Evolutionary conservation across 495 filamentous ascomycete genomes (phyloP), one percentile per base, ranked within the genome.

Genomic region (Aspergillus campestris): DNA sequence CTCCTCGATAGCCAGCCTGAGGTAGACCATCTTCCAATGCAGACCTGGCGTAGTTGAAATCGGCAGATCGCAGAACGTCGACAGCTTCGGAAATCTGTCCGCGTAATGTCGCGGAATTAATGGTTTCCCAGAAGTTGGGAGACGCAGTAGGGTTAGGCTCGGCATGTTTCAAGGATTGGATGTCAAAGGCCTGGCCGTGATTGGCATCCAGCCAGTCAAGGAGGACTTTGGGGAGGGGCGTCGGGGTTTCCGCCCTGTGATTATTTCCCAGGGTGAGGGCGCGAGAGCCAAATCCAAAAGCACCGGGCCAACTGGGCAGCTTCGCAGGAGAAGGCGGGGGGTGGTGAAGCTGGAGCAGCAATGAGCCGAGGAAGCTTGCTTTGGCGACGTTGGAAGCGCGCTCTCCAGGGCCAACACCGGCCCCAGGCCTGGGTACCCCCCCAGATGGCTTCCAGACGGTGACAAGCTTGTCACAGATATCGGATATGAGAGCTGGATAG

Each of bases 171-270:
- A 94, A 65, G 9, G 79, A 64, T 33, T 77, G 67, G 3, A 84
- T 53, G 47, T 84, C 82, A 37, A 72, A 66, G 14, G 62, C 62
- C 48, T 80, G 81, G 24, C 82, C 66, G 38, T 91, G 82, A 52
- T 84, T 74, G 3, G 70, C 69, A 41, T 86, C 72, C 32, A 94
- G 69, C 89, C 89, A 96, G 47, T 83, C 74, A 15, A 94, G 72
- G 11, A 96, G 67, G 28, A 87, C 71, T 50, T 81, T 79, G 10
- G 89, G 86, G 6, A 91, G 65, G 6, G 85, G 74, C 14, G 50
- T 62, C 13, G 64, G 57, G 9, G 66, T 64, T 38, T 62, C 65
- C 6, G 68, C 62, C 29, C 71, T 65, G 12, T 55, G 44, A 32
- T 55, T 44, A 32, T 55, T 44, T 31, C 58, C 57, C 47, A 60